Percentiles rank a stretch among this genome's conserved stretches.
These are phyloP conservation scores for Ettlia oleoabundans DNA, from an alignment of 139 green algal species.

Conservation along the genomic window DNA sequence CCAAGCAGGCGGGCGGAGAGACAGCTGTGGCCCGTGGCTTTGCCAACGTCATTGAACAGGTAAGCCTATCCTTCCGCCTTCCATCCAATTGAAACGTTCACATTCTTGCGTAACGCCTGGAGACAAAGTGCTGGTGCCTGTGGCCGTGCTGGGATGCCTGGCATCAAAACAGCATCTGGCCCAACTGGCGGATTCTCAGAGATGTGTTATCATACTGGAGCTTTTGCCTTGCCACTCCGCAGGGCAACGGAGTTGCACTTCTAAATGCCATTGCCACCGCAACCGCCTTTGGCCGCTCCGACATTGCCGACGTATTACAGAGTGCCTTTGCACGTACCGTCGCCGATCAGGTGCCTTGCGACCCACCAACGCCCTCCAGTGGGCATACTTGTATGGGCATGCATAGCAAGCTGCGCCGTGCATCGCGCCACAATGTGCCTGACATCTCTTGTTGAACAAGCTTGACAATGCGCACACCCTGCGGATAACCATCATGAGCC, in stretches of 20 bases:
- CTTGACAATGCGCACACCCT: neutral
- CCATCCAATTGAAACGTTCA: too few relatives aligned
- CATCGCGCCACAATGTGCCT: neutral
- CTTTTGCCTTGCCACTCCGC: neutral
- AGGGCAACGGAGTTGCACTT: neutral
- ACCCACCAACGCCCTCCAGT: too few relatives aligned
- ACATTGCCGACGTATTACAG: neutral
- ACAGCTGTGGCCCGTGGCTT: slow-evolving; percentile 8
- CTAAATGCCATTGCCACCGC: slow-evolving; percentile 11
- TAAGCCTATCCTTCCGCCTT: too few relatives aligned
- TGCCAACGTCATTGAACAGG: neutral
- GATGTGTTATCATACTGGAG: too few relatives aligned
- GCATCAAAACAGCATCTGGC: neutral
- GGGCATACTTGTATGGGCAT: too few relatives aligned
- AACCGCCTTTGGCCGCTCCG: neutral
- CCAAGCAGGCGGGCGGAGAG: neutral
- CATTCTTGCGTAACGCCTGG: neutral
- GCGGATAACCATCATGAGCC: too few relatives aligned
- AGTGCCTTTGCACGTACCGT: neutral
- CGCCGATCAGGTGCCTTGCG: neutral
- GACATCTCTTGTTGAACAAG: neutral
- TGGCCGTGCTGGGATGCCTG: neutral
- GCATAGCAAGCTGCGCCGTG: neutral
- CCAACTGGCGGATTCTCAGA: too few relatives aligned
- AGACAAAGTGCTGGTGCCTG: neutral